Evolutionary conservation across 768 basidiomycete genomes (phyloP), one percentile per base, ranked within the genome.

Genomic region (Mrakia blollopis): DNA sequence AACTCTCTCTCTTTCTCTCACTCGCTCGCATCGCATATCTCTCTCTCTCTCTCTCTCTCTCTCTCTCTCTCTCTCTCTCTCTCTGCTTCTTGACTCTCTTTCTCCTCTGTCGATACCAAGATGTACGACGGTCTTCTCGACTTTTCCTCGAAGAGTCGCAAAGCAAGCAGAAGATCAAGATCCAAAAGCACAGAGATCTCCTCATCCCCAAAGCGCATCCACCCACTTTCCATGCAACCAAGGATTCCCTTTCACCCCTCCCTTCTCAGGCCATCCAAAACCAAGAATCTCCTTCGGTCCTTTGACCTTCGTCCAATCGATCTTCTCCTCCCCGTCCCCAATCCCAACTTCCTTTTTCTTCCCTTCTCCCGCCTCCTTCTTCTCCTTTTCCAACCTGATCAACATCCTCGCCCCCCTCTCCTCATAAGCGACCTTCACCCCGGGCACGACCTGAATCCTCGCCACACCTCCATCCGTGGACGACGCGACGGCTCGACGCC

Each of bases 371-470:
- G 7, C 65, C 23, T 23, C 18, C 35, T 35, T n/a, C 65, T 41
- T 9, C 21, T 39, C 37, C 32, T 67, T 21, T 25, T 39, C 35
- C 39, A 39, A 8, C 21, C 35, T 50, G 16, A 16, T 39, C 35
- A 68, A 25, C 35, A 68, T 35, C 23, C 65, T 41, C 37, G 65
- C 65, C 39, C 35, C 39, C 39, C 65, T 68, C 23, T 68, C 37
- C 37, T 68, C 65, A n/a, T 68, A 68, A 5, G 35, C 65, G 1
- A 68, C 65, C 65, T 72, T 72, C 37, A 72, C 70, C 6, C 70
- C 54, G 0, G 70, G 50, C 5, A 72, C 70, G 28, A 72, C 70
- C 70, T 72, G 70, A 10, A 72, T 30, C 44, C 70, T 41, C 25
- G 70, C 70, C 39, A n/a, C 50, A 5, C n/a, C 32, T 23, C 70